These are phyloP conservation scores for Ophiostoma novo-ulmi DNA, from an alignment of 2,329 filamentous ascomycete species.

Conservation along the genomic window DNA sequence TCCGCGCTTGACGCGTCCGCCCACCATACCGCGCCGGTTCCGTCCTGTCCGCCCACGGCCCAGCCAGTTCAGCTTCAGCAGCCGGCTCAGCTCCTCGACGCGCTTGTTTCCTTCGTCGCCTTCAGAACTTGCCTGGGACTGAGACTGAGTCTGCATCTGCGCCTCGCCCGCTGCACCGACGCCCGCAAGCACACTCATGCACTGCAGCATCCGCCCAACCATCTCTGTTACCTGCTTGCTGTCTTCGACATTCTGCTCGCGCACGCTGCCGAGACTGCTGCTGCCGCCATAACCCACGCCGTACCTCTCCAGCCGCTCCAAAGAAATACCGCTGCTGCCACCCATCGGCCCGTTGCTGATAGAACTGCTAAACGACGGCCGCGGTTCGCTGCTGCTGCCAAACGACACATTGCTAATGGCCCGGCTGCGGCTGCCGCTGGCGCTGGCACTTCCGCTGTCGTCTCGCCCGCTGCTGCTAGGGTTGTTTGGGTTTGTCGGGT, in stretches of 20 bases:
- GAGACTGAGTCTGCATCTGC: slow-evolving; percentile 30
- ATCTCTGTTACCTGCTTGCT: slow-evolving; percentile 85
- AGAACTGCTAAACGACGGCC: slow-evolving; percentile 40
- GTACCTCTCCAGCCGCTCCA: slow-evolving; percentile 26
- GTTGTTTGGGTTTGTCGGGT: not conserved
- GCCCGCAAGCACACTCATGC: slow-evolving; percentile 76
- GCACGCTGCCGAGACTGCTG: slow-evolving; percentile 36
- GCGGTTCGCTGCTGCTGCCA: slow-evolving; percentile 44
- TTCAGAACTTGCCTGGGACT: slow-evolving; percentile 36
- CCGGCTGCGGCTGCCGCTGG: slow-evolving; percentile 60
- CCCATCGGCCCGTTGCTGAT: slow-evolving; percentile 28
- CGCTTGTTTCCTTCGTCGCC: slow-evolving; percentile 69
- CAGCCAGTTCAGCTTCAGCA: slow-evolving; percentile 95
- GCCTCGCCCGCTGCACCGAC: slow-evolving; percentile 45
- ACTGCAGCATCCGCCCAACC: slow-evolving; percentile 92
- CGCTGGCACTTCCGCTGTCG: slow-evolving; percentile 42
- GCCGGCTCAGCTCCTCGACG: slow-evolving; percentile 76
- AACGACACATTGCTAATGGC: slow-evolving; percentile 81
- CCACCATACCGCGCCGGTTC: slow-evolving; percentile 85
- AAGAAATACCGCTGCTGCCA: not conserved
- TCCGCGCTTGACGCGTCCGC: slow-evolving; percentile 51
- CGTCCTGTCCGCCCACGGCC: slow-evolving; percentile 83
- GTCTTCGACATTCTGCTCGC: slow-evolving; percentile 59
- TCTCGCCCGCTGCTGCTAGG: slow-evolving; percentile 43
- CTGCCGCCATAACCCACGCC: slow-evolving; percentile 20